A percentile compares a stretch with the other conserved stretches of the same genome.
phyloP scores from a whole-genome alignment of 2,329 filamentous ascomycete genomes.

The Neonectria hederae region DNA sequence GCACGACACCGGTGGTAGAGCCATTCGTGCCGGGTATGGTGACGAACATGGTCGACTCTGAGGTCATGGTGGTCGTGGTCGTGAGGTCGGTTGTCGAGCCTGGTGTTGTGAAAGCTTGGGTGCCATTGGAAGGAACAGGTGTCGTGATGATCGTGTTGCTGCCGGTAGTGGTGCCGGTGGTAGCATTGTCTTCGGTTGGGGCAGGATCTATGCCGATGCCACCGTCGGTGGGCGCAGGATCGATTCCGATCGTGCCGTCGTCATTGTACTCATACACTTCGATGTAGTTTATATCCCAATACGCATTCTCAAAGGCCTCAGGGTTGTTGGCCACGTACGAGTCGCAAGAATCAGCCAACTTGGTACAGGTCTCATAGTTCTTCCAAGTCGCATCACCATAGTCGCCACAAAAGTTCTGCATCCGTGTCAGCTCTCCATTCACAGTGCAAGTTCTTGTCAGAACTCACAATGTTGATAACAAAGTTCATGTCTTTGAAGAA shows the following conservation, averaged over 20 bases:
- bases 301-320: conserved; percentile 51
- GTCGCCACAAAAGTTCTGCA: conserved; percentile 76
- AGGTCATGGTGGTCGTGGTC: conserved; percentile 41
- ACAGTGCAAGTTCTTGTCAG: rapidly evolving
- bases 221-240: neutral
- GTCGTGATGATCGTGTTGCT: neutral
- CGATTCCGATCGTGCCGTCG: neutral
- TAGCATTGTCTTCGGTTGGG: neutral
- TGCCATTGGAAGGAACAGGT: neutral
- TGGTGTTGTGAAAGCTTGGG: neutral
- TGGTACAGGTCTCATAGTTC: conserved; percentile 49
- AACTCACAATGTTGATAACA: conserved; percentile 71
- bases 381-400: conserved; percentile 68
- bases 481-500: conserved; percentile 77
- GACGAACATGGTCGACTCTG: conserved; percentile 40
- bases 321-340: conserved; percentile 60
- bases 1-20: conserved; percentile 25
- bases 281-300: conserved; percentile 66
- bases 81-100: conserved; percentile 32
- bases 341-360: conserved; percentile 55
- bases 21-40: conserved; percentile 33
- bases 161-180: neutral
- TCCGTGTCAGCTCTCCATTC: conserved; percentile 2
- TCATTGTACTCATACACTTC: conserved; percentile 51
- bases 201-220: neutral